phyloP scores from a whole-genome alignment of 305 asterid genomes.

The Fraxinus dipetala region DNA sequence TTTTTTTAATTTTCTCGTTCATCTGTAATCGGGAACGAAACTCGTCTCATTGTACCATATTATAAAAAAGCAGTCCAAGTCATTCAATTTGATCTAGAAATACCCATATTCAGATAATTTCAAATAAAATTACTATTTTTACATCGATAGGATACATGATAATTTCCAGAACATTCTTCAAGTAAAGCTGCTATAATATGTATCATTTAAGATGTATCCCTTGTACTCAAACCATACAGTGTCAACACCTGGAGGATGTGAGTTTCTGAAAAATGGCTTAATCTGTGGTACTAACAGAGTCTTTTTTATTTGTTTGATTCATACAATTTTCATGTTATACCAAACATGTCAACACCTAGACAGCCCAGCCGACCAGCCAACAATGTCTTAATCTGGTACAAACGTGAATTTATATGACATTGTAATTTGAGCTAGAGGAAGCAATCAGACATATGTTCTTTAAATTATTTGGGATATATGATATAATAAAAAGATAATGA shows the following conservation, averaged over 20 bases:
- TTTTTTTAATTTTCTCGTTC: not conserved
- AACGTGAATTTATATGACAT: not conserved
- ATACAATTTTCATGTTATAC: not conserved
- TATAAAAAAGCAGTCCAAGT: not conserved
- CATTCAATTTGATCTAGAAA: constrained; percentile 2
- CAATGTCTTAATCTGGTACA: not conserved
- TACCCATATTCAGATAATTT: not conserved
- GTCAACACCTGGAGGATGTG: constrained; percentile 91
- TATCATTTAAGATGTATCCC: constrained; percentile 96
- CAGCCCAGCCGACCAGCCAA: not conserved
- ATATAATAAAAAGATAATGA: not conserved
- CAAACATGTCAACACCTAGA: not conserved
- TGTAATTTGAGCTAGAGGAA: not conserved
- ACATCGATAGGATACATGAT: not conserved
- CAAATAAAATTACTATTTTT: not conserved
- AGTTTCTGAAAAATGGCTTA: constrained; percentile 78
- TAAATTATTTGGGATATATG: not conserved
- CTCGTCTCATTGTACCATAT: constrained; percentile 1
- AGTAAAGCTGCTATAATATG: constrained; percentile 7
- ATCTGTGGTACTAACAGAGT: constrained; percentile 77
- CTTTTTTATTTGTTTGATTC: not conserved
- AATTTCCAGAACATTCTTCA: not conserved
- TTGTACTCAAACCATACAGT: constrained; percentile 93
- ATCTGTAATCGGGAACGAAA: not conserved
- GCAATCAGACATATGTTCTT: not conserved